Conservation (phyloP, 2,329 filamentous ascomycete genomes). For the Cordyceps militaris region DNA sequence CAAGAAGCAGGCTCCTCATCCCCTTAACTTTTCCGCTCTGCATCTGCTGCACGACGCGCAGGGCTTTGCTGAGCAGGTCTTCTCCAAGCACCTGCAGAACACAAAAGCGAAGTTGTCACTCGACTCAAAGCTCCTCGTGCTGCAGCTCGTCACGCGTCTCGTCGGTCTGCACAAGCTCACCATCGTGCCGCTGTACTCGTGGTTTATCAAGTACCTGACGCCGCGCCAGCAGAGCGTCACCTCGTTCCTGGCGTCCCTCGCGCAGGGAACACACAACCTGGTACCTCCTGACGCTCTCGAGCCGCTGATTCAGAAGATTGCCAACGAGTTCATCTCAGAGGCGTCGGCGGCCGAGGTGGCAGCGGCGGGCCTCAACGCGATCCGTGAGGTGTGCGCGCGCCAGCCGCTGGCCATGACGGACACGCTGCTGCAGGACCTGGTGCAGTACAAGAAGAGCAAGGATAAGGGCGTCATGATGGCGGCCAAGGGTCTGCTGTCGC, state of each 20-base stretch:
- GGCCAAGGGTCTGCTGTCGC: conserved; percentile 78
- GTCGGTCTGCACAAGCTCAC: conserved; percentile 91
- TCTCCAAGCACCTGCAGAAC: conserved; percentile 84
- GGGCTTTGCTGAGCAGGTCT: conserved; percentile 83
- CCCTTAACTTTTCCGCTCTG: conserved; percentile 91
- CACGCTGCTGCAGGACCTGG: conserved; percentile 88
- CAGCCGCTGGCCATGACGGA: conserved; percentile 97
- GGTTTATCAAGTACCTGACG: conserved; percentile 88
- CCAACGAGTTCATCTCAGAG: conserved; percentile 97
- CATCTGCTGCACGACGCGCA: conserved; percentile 93
- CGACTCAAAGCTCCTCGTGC: conserved; percentile 81
- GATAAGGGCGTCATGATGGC: conserved; percentile 99
- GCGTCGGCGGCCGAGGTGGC: conserved; percentile 86
- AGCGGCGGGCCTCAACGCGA: conserved; percentile 86
- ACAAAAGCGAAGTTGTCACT: conserved; percentile 77
- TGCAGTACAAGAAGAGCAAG: conserved; percentile 94
- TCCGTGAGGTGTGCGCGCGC: conserved; percentile 85
- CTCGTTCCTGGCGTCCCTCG: conserved; percentile 84
- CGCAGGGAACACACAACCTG: conserved; percentile 83
- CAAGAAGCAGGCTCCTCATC: conserved; percentile 81
- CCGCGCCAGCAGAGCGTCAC: conserved; percentile 86
- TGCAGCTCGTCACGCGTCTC: conserved; percentile 84
- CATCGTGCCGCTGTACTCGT: conserved; percentile 86
- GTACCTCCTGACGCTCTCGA: conserved; percentile 91
- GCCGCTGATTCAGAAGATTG: conserved; percentile 87